phyloP scores from a whole-genome alignment of 768 basidiomycete genomes.

The Phlebiopsis gigantea region DNA sequence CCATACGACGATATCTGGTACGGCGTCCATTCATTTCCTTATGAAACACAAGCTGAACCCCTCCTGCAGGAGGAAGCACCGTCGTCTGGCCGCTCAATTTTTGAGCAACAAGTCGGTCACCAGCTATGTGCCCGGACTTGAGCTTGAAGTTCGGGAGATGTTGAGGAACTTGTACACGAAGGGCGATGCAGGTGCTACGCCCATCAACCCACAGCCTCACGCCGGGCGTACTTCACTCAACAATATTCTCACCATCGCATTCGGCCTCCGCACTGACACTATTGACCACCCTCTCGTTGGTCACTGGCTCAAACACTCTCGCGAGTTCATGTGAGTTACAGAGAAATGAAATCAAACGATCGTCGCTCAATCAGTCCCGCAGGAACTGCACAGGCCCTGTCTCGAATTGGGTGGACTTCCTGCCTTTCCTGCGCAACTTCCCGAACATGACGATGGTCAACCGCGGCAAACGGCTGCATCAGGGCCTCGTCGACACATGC shows the following conservation, averaged over 20 bases:
- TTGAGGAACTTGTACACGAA: conserved; percentile 31
- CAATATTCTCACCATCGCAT: conserved; percentile 41
- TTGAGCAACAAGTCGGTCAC: conserved; percentile 31
- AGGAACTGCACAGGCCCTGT: conserved; percentile 40
- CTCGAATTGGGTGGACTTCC: conserved; percentile 41
- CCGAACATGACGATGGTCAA: conserved; percentile 31
- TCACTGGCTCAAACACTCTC: conserved; percentile 32
- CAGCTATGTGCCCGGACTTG: conserved; percentile 30
- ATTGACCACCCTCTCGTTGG: conserved; percentile 34
- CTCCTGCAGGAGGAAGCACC: conserved; percentile 34
- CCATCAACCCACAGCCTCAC: conserved; percentile 34
- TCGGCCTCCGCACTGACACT: conserved; percentile 36
- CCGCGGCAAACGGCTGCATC: conserved; percentile 35
- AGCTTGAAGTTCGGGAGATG: conserved; percentile 28
- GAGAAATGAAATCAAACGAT: background rate
- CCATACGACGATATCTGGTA: conserved; percentile 40
- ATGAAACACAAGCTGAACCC: background rate
- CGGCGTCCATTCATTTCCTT: background rate
- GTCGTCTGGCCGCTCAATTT: conserved; percentile 31
- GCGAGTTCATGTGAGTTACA: conserved; percentile 35
- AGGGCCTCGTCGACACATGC: conserved; percentile 32
- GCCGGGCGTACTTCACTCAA: conserved; percentile 31
- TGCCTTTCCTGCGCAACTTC: conserved; percentile 35
- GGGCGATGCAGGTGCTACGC: conserved; percentile 26
- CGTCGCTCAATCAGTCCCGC: background rate